Conservation (phyloP, 2,329 filamentous ascomycete genomes). For the Zymoseptoria brevis region DNA sequence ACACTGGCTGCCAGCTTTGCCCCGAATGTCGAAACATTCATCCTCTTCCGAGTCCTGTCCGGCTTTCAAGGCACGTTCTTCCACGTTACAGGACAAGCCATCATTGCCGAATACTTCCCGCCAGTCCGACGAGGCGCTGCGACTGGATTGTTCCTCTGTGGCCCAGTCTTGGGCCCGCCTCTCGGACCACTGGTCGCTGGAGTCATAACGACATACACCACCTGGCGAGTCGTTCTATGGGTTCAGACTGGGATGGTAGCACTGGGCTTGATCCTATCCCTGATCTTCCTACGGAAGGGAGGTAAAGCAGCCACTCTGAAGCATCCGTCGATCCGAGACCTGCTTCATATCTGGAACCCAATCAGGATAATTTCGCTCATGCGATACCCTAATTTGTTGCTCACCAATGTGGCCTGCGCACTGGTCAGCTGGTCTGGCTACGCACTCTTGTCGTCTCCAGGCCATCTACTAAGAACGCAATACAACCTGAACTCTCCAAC, state of each 20-base stretch:
- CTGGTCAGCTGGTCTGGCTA: slow-evolving; percentile 67
- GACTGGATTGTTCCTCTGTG: slow-evolving; percentile 62
- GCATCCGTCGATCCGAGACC: slow-evolving; percentile 36
- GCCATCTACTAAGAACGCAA: slow-evolving; percentile 63
- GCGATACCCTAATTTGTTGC: slow-evolving; percentile 57
- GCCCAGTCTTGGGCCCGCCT: slow-evolving; percentile 57
- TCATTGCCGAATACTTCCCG: slow-evolving; percentile 48
- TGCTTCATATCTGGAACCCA: slow-evolving; percentile 59
- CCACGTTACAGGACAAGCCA: slow-evolving; percentile 59
- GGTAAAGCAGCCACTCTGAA: slow-evolving; percentile 31
- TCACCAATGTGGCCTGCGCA: slow-evolving; percentile 52
- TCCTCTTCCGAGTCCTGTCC: slow-evolving; percentile 62
- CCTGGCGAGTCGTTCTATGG: slow-evolving; percentile 71
- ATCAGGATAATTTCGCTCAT: slow-evolving; percentile 54
- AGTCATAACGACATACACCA: slow-evolving; percentile 62
- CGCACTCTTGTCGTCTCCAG: slow-evolving; percentile 54
- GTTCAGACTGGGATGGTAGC: slow-evolving; percentile 59
- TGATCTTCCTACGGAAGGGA: slow-evolving; percentile 56
- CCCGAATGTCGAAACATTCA: slow-evolving; percentile 60
- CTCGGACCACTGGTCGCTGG: slow-evolving; percentile 62
- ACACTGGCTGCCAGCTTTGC: slow-evolving; percentile 62
- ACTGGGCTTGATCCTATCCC: slow-evolving; percentile 48
- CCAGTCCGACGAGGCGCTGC: slow-evolving; percentile 59
- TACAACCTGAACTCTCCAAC: slow-evolving; percentile 58
- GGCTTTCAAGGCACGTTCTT: slow-evolving; percentile 69